Conservation (phyloP, 2,329 filamentous ascomycete genomes). For the Monosporascus sp. region DNA sequence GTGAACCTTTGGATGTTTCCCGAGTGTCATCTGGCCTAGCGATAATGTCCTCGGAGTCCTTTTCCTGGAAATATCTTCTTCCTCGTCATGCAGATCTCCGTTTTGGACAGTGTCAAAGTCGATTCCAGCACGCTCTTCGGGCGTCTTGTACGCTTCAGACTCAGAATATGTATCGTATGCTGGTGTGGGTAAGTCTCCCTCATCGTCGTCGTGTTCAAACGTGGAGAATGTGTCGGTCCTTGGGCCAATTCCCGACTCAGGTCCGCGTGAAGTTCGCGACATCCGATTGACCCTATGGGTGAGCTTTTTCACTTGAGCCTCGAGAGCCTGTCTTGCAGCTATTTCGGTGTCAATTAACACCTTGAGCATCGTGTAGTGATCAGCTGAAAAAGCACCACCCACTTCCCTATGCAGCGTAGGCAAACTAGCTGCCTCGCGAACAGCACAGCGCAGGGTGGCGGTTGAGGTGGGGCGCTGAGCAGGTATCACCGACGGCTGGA, state of each 20-base stretch:
- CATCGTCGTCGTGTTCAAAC: conserved; percentile 39
- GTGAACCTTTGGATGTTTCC: conserved; percentile 25
- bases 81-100: conserved; percentile 35
- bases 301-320: conserved; percentile 50
- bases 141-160: conserved; percentile 48
- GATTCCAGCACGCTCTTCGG: conserved; percentile 38
- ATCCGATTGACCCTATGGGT: conserved; percentile 44
- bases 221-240: conserved; percentile 31
- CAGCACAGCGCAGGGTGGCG: conserved; percentile 43
- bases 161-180: conserved; percentile 22
- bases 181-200: conserved; percentile 23
- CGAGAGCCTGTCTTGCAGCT: conserved; percentile 48
- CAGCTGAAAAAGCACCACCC: conserved; percentile 29
- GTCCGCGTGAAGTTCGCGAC: conserved; percentile 34
- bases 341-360: conserved; percentile 54
- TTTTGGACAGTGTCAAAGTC: conserved; percentile 35
- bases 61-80: conserved; percentile 34
- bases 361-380: conserved; percentile 46
- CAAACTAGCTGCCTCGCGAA: conserved; percentile 42
- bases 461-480: conserved; percentile 36
- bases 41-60: conserved; percentile 61
- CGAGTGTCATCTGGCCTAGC: conserved; percentile 54
- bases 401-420: conserved; percentile 33
- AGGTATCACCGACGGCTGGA: conserved; percentile 20
- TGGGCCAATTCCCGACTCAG: conserved; percentile 29